Evolutionary conservation across 2,329 filamentous ascomycete genomes (phyloP).

Genomic region (Colletotrichum godetiae): DNA sequence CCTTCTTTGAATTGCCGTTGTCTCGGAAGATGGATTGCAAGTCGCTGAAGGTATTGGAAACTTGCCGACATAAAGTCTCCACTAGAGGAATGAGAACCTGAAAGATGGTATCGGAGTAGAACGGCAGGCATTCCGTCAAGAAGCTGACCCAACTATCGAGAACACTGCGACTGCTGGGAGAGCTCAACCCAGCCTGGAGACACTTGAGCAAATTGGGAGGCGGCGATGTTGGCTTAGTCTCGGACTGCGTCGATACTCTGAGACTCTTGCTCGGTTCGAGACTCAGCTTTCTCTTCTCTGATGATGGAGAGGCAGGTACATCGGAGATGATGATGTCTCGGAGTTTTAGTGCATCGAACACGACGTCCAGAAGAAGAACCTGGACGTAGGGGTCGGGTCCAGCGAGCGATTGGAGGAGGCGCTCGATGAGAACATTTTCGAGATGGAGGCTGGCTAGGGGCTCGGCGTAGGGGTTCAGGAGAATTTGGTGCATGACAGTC

Average conservation of each 20-base stretch:
- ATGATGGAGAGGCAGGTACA: slow-evolving; percentile 54
- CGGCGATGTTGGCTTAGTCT: slow-evolving; percentile 60
- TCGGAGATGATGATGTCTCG: slow-evolving; percentile 57
- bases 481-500: slow-evolving; percentile 75
- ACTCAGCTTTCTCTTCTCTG: slow-evolving; percentile 58
- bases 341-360: slow-evolving; percentile 79
- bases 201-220: slow-evolving; percentile 83
- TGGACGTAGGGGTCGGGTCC: slow-evolving; percentile 78
- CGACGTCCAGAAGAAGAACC: slow-evolving; percentile 81
- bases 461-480: slow-evolving; percentile 71
- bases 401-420: slow-evolving; percentile 70
- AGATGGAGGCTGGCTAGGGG: slow-evolving; percentile 72
- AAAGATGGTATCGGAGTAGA: slow-evolving; percentile 88
- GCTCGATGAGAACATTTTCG: slow-evolving; percentile 77
- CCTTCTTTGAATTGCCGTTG: slow-evolving; percentile 40
- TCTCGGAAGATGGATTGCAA: slow-evolving; percentile 73
- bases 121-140: slow-evolving; percentile 82
- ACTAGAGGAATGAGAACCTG: slow-evolving; percentile 91
- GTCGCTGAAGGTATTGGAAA: slow-evolving; percentile 77
- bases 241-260: slow-evolving; percentile 50
- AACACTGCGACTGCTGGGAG: slow-evolving; percentile 77
- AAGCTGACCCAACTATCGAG: slow-evolving; percentile 94
- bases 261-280: slow-evolving; percentile 54
- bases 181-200: slow-evolving; percentile 83
- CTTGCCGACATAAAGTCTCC: slow-evolving; percentile 86